Percentiles rank a stretch among this genome's conserved stretches.
Conservation (phyloP, 805 yeast genomes). For the Nakazawaea sp. region DNA sequence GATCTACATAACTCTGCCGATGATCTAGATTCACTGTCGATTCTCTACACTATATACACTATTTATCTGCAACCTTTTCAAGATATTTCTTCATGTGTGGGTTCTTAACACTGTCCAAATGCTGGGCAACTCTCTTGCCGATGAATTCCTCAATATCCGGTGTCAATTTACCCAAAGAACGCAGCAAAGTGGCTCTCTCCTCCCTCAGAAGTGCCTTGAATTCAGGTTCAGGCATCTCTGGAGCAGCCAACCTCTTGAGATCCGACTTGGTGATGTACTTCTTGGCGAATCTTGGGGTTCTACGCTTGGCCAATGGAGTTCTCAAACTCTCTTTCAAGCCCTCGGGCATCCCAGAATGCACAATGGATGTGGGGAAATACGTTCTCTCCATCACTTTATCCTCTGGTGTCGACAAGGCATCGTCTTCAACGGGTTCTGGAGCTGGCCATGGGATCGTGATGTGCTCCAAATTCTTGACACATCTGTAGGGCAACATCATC, state of each 20-base stretch:
- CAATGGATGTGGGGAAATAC: constrained; percentile 61
- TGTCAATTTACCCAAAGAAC: constrained; percentile 32
- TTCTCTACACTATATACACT: too few species aligned
- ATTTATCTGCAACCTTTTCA: too few species aligned
- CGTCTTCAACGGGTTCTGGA: constrained; percentile 54
- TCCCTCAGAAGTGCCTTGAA: constrained; percentile 54
- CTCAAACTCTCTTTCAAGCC: constrained; percentile 64
- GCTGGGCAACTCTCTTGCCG: constrained; percentile 32
- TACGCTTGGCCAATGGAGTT: constrained; percentile 61
- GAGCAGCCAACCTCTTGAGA: constrained; percentile 55
- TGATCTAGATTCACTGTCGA: too few species aligned
- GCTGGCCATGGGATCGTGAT: constrained; percentile 87
- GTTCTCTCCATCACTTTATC: constrained; percentile 64
- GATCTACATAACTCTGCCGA: too few species aligned
- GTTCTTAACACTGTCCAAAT: constrained; percentile 24
- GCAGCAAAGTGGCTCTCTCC: constrained; percentile 42
- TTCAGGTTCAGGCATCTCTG: constrained; percentile 70
- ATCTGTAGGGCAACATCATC: constrained; percentile 69
- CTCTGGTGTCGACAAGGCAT: constrained; percentile 48
- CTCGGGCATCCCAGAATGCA: constrained; percentile 61
- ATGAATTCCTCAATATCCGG: constrained; percentile 37
- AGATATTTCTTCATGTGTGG: constrained; percentile 23
- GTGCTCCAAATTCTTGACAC: constrained; percentile 61
- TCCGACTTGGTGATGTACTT: constrained; percentile 49
- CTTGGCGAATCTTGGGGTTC: constrained; percentile 33